phyloP scores from a whole-genome alignment of 1,139 yeast species.

The Geotrichum macrosporum region DNA sequence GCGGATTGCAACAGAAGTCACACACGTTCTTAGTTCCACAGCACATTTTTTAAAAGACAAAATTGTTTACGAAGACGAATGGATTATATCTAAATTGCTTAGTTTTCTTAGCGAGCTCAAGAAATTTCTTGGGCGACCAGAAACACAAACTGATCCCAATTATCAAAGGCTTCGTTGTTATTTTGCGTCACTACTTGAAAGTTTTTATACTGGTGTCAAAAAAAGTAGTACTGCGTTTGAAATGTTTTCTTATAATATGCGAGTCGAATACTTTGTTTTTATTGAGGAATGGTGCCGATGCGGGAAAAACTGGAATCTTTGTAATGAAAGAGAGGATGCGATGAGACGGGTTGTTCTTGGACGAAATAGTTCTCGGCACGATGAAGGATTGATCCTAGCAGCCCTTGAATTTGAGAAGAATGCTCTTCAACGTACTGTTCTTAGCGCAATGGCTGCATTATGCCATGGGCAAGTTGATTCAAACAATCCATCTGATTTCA shows the following conservation, averaged over 20 bases:
- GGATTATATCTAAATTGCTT: constrained; percentile 63
- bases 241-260: constrained; percentile 79
- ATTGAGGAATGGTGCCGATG: constrained; percentile 93
- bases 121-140: constrained; percentile 53
- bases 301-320: constrained; percentile 59
- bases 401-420: constrained; percentile 78
- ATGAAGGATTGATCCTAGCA: constrained; percentile 51
- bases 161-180: constrained; percentile 75
- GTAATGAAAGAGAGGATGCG: constrained; percentile 61
- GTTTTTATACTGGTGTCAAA: constrained; percentile 54
- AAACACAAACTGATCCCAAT: constrained; percentile 62
- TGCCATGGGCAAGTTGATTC: constrained; percentile 46
- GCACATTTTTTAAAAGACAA: constrained; percentile 56
- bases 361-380: constrained; percentile 33
- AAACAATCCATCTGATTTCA: constrained; percentile 56
- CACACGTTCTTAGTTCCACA: constrained; percentile 72
- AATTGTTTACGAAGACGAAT: constrained; percentile 56
- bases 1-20: constrained; percentile 65
- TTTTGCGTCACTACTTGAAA: constrained; percentile 73
- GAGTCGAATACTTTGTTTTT: constrained; percentile 75
- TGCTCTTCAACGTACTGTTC: constrained; percentile 64
- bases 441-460: constrained; percentile 79
- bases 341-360: constrained; percentile 45
- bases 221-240: constrained; percentile 43
- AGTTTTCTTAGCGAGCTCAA: constrained; percentile 63